Conservation (phyloP, 2,329 filamentous ascomycete species). For the Verticillium zaregamsianum region DNA sequence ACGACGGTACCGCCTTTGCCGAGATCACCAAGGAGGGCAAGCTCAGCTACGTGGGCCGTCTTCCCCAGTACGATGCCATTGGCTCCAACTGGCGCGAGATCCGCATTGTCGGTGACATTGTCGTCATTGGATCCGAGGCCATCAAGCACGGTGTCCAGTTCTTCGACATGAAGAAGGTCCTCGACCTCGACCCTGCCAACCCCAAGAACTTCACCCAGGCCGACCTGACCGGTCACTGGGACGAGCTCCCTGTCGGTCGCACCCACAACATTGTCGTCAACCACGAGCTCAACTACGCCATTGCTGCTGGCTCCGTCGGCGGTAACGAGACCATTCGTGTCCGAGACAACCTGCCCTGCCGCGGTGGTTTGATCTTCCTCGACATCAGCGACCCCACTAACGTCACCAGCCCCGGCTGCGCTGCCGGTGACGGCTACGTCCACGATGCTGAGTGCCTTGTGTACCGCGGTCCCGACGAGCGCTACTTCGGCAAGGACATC, state of each 20-base stretch:
- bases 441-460: slow-evolving; percentile 58
- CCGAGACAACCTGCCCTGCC: slow-evolving; percentile 29
- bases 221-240: slow-evolving; percentile 36
- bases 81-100: slow-evolving; percentile 51
- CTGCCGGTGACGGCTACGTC: slow-evolving; percentile 52
- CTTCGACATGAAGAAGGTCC: slow-evolving; percentile 59
- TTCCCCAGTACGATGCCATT: slow-evolving; percentile 40
- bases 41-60: slow-evolving; percentile 47
- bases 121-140: slow-evolving; percentile 36
- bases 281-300: slow-evolving; percentile 39
- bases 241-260: slow-evolving; percentile 29
- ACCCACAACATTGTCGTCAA: slow-evolving; percentile 47
- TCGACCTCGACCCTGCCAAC: slow-evolving; percentile 36
- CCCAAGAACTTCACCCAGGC: slow-evolving; percentile 38
- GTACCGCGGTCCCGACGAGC: slow-evolving; percentile 44
- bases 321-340: slow-evolving; percentile 21
- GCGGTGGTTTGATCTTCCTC: slow-evolving; percentile 54
- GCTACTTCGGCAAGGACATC: slow-evolving; percentile 43
- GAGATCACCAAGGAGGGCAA: slow-evolving; percentile 47
- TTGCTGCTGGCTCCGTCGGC: slow-evolving; percentile 35
- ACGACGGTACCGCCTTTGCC: slow-evolving; percentile 49
- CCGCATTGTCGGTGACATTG: slow-evolving; percentile 30
- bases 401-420: slow-evolving; percentile 49
- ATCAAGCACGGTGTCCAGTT: slow-evolving; percentile 54
- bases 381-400: slow-evolving; percentile 50